Conservation (phyloP, 179 eudicot species). For the Spergularia azorica region DNA sequence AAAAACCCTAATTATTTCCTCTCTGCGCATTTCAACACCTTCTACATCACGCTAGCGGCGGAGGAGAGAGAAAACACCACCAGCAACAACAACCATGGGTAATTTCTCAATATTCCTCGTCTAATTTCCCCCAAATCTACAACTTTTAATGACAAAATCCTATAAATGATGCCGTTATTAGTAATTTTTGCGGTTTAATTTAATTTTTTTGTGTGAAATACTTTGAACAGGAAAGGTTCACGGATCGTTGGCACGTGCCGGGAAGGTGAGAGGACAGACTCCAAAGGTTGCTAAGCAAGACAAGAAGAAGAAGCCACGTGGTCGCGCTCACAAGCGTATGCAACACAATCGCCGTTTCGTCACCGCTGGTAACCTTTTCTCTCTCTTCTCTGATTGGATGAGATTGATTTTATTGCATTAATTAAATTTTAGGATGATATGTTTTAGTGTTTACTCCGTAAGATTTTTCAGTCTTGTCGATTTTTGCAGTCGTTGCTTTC, state of each 20-base stretch:
- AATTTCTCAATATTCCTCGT: neutral
- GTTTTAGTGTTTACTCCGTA: no score
- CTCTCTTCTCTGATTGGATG: no score
- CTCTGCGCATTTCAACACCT: neutral
- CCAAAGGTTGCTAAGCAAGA: conserved; percentile 79
- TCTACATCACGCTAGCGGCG: neutral
- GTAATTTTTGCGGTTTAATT: neutral
- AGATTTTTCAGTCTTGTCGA: no score
- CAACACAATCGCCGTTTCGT: conserved; percentile 56
- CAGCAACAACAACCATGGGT: conserved; percentile 6
- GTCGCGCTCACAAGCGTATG: conserved; percentile 55
- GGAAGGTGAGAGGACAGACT: conserved; percentile 84
- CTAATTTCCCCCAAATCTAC: neutral
- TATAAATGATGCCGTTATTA: no score
- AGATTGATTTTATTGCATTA: no score
- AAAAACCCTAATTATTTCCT: conserved; percentile 2
- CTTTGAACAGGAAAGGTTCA: conserved; percentile 60
- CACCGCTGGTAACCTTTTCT: conserved; percentile 43
- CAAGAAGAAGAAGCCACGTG: conserved; percentile 90
- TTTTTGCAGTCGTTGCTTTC: no score
- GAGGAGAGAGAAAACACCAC: neutral
- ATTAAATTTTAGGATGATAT: no score
- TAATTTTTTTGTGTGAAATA: no score
- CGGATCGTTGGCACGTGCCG: conserved; percentile 92
- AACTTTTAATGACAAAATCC: no score